Base-by-base conservation (phyloP, 2,329 filamentous ascomycete genomes). In the Zarea fungicola region DNA sequence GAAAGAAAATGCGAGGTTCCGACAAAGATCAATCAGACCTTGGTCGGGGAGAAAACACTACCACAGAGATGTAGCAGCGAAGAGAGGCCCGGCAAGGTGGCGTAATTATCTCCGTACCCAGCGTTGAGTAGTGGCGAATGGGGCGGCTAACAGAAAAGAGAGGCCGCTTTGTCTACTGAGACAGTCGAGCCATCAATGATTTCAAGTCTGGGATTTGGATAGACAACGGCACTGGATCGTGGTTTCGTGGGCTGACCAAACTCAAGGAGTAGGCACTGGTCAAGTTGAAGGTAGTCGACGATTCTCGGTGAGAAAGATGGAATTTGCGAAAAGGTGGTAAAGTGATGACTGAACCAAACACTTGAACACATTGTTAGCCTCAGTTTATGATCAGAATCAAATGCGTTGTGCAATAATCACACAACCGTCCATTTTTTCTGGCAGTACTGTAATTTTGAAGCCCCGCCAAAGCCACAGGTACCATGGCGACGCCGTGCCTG, bases 1-100 rank as follows among this genome's bases (percentile, higher is more conserved):
- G 72, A 60, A 62, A 57, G 61, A 61, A 57, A 42, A 55, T 55
- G 52, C 31, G 34, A 29, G 54, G 43, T 52, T 56, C 67, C 66
- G 67, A 71, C 66, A 54, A 69, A 70, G 68, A 70, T 64, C 69
- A 50, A 23, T 28, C 40, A 48, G 66, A 70, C 60, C 66, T 70
- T 68, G 59, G 66, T 66, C 68, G 64, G 65, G 54, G 21, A 25
- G 32, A 35, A 31, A 48, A 57, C 49, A 50, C 41, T 50, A 36
- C 48, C 40, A 44, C 49, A 51, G 52, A 50, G 49, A 51, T 50
- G 41, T 52, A 56, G 53, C 32, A 36, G 48, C 46, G 41, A 26
- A 28, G 25, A 39, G 10, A 19, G 26, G 19, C 47, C 28, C 48
- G 22, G 22, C 48, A 19, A 35, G 37, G 36, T 47, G 36, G 21